Percentiles rank a stretch among this genome's conserved stretches.
Evolutionary conservation across 2,329 filamentous ascomycete species (phyloP).

Genomic region (Cordyceps cicadae): DNA sequence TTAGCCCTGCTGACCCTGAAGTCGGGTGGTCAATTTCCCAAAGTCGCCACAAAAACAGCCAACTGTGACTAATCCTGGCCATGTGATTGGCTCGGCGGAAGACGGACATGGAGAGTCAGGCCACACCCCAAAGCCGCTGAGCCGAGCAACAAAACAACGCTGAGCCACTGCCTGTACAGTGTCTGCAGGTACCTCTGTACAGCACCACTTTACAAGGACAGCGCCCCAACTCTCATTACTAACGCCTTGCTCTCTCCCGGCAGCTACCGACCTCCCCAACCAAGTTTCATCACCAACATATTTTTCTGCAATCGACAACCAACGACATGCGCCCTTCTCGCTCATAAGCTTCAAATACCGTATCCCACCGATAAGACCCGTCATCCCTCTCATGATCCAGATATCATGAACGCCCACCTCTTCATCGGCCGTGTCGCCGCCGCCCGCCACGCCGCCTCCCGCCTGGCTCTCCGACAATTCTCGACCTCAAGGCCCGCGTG

Average conservation of each 20-base stretch:
- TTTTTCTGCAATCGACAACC: background rate
- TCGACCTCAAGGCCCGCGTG: slow-evolving; percentile 26
- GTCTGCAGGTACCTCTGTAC: background rate
- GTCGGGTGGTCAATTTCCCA: background rate
- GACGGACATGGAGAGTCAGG: slow-evolving; percentile 21
- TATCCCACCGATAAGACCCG: background rate
- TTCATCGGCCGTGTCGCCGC: slow-evolving; percentile 33
- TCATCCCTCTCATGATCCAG: slow-evolving; percentile 18
- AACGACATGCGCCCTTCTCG: background rate
- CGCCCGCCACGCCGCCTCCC: slow-evolving; percentile 31
- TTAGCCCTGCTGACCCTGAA: background rate
- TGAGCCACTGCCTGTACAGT: background rate
- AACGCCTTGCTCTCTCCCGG: background rate
- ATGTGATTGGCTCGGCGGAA: slow-evolving; percentile 30
- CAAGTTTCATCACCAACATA: slow-evolving; percentile 4
- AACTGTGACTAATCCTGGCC: slow-evolving; percentile 17
- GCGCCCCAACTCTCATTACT: slow-evolving; percentile 1
- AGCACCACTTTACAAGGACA: background rate
- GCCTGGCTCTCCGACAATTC: slow-evolving; percentile 32
- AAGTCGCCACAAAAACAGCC: slow-evolving; percentile 6
- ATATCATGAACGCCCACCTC: slow-evolving; percentile 35
- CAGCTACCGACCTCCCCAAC: background rate
- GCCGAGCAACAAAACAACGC: slow-evolving; percentile 15
- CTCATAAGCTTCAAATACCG: background rate
- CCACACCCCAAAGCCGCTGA: slow-evolving; percentile 23